Evolutionary conservation across 2,329 filamentous ascomycete species (phyloP).

Genomic region (Xylariaceae sp.): DNA sequence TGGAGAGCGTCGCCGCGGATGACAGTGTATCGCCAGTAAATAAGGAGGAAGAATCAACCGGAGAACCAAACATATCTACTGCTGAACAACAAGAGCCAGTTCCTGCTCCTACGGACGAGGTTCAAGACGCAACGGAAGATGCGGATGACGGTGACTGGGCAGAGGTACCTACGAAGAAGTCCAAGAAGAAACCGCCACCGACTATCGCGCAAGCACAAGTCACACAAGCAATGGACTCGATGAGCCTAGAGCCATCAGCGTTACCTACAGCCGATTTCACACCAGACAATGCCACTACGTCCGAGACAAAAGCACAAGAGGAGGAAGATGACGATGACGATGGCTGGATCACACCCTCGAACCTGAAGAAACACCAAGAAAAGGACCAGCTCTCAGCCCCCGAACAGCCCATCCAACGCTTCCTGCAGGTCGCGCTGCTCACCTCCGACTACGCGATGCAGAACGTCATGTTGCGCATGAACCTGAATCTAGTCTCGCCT

Average conservation of each 20-base stretch:
- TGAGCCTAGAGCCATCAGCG: slow-evolving; percentile 19
- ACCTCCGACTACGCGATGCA: slow-evolving; percentile 98
- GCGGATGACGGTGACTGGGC: slow-evolving; percentile 5
- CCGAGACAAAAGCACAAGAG: slow-evolving; percentile 8
- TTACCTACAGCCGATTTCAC: slow-evolving; percentile 12
- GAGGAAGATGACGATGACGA: slow-evolving; percentile 45
- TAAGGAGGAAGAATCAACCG: background rate
- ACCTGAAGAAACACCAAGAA: slow-evolving; percentile 79
- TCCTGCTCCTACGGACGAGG: slow-evolving; percentile 2
- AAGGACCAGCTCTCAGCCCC: slow-evolving; percentile 52
- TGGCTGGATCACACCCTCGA: slow-evolving; percentile 92
- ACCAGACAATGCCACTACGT: slow-evolving; percentile 6
- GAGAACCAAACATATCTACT: background rate
- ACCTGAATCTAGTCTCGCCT: slow-evolving; percentile 81
- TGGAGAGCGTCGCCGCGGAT: background rate
- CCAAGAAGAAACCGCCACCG: slow-evolving; percentile 10
- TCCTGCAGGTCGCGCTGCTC: slow-evolving; percentile 83
- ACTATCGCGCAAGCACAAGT: slow-evolving; percentile 17
- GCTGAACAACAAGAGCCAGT: background rate
- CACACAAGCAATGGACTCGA: slow-evolving; percentile 18
- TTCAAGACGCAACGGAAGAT: slow-evolving; percentile 4
- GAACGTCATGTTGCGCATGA: slow-evolving; percentile 92
- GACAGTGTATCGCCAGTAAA: background rate
- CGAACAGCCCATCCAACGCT: slow-evolving; percentile 50
- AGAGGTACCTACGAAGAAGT: slow-evolving; percentile 1